phyloP scores from a whole-genome alignment of 2,329 filamentous ascomycete species.

The Alternaria triticimaculans region DNA sequence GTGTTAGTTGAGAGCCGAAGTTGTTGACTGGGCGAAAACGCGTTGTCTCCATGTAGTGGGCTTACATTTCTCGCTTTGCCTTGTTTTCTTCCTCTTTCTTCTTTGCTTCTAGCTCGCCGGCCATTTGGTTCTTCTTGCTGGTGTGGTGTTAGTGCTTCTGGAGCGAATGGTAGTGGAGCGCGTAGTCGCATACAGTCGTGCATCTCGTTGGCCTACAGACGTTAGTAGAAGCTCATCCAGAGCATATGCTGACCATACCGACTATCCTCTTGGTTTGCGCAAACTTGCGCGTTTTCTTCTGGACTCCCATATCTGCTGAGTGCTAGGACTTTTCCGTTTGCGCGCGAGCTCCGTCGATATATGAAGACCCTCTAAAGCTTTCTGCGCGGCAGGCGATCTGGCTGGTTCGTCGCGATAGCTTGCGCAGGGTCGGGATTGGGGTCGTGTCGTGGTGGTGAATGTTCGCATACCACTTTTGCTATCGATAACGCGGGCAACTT shows the following conservation, averaged over 20 bases:
- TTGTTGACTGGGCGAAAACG: no score
- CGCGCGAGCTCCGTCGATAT: no score
- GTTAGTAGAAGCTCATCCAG: slow-evolving; percentile 9
- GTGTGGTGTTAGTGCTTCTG: not conserved
- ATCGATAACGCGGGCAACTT: slow-evolving; percentile 8
- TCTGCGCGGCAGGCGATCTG: not conserved
- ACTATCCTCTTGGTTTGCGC: slow-evolving; percentile 82
- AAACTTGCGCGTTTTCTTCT: slow-evolving; percentile 93
- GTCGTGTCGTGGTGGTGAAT: not conserved
- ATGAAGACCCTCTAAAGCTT: not conserved
- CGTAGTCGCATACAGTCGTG: slow-evolving; percentile 60
- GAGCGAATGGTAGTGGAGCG: not conserved
- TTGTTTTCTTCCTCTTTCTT: slow-evolving; percentile 65
- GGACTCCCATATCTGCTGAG: slow-evolving; percentile 73
- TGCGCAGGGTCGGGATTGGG: not conserved
- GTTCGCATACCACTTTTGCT: slow-evolving; percentile 7
- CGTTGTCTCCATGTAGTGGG: no score
- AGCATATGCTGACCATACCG: slow-evolving; percentile 50
- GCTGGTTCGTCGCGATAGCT: not conserved
- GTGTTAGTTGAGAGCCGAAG: no score
- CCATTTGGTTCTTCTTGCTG: slow-evolving; percentile 76
- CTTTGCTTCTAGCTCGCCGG: slow-evolving; percentile 65
- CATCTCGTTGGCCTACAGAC: slow-evolving; percentile 67
- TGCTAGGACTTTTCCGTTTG: not conserved
- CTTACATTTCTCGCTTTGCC: slow-evolving; percentile 74